These are phyloP conservation scores for Boletus subcaerulescens DNA, from an alignment of 768 basidiomycete genomes.

Conservation along the genomic window DNA sequence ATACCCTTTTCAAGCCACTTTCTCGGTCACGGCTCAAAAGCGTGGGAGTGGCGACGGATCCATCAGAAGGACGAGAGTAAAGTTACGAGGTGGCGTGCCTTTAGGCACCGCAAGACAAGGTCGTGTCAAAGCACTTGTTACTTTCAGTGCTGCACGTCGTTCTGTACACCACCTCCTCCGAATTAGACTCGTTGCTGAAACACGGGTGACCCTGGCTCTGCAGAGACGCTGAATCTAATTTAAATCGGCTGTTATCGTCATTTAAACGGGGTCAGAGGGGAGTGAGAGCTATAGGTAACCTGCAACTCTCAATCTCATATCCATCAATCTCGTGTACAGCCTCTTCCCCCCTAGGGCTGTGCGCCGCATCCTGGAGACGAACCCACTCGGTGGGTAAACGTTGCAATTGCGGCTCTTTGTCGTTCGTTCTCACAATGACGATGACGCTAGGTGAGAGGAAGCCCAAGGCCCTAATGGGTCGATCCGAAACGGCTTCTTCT, in stretches of 20 bases:
- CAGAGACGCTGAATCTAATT: constrained; percentile 9
- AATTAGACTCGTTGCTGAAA: constrained; percentile 5
- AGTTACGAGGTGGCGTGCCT: constrained; percentile 21
- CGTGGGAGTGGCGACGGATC: constrained; percentile 21
- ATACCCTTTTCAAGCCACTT: constrained; percentile 2
- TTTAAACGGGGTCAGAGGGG: constrained; percentile 11
- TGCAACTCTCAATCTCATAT: constrained; percentile 10
- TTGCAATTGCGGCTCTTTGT: neutral
- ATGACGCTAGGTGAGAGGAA: neutral
- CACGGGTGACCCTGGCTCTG: constrained; percentile 7
- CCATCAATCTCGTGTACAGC: constrained; percentile 14
- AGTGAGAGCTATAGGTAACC: neutral
- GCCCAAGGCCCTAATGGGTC: constrained; percentile 2
- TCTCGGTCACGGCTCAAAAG: constrained; percentile 11
- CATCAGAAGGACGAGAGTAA: constrained; percentile 16
- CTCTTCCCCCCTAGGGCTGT: constrained; percentile 10
- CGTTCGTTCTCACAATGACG: neutral
- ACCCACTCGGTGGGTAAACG: neutral
- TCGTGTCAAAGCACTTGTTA: constrained; percentile 1
- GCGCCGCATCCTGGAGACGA: constrained; percentile 12
- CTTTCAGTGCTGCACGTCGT: neutral
- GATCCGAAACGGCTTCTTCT: constrained; percentile 8
- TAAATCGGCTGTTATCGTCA: constrained; percentile 3
- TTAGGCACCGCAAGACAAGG: constrained; percentile 30
- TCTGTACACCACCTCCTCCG: neutral